These are phyloP conservation scores for Copromyces sp. DNA, from an alignment of 495 filamentous ascomycete genomes.

Conservation along the genomic window DNA sequence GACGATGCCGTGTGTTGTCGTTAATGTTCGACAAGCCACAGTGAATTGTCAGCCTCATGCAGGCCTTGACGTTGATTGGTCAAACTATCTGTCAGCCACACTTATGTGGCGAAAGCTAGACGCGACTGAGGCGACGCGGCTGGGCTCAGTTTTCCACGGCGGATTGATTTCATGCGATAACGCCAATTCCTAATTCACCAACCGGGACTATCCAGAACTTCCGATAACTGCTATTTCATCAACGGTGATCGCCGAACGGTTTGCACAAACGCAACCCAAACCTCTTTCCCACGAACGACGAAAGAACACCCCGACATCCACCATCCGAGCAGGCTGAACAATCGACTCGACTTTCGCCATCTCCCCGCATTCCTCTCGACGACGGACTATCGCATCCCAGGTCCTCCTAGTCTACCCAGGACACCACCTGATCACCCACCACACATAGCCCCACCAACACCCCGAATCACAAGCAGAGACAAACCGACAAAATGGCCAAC, in stretches of 20 bases:
- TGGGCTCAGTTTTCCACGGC: neutral
- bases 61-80: neutral
- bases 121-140: neutral
- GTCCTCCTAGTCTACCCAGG: neutral
- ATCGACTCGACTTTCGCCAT: neutral
- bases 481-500: constrained; percentile 55
- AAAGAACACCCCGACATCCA: neutral
- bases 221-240: neutral
- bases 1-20: constrained; percentile 5
- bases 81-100: neutral
- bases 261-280: neutral
- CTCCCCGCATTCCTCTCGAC: neutral
- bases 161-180: neutral
- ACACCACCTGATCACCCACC: neutral
- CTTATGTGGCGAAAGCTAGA: neutral
- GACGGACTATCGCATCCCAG: neutral
- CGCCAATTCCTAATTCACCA: neutral
- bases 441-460: neutral
- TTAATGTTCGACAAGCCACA: constrained; percentile 8
- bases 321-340: neutral
- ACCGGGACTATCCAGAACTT: neutral
- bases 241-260: neutral
- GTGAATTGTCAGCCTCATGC: neutral
- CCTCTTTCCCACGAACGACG: neutral
- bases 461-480: neutral